These are phyloP conservation scores for Dioszegia hungarica DNA, from an alignment of 768 basidiomycete genomes.

Conservation along the genomic window DNA sequence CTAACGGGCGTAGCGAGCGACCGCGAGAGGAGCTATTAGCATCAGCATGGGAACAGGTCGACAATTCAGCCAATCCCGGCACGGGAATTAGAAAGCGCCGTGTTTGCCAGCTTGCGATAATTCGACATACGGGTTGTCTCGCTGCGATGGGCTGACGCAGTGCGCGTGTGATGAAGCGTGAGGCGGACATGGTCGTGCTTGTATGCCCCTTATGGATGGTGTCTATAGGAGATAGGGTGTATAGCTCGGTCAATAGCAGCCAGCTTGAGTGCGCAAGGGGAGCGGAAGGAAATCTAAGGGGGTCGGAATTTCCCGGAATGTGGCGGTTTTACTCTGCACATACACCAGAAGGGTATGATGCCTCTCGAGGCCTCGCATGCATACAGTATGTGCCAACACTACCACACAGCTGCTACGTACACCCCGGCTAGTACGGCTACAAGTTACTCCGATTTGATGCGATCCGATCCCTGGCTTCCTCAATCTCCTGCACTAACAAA, in stretches of 20 bases:
- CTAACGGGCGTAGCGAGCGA: conserved; percentile 50
- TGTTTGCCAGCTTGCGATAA: too few relatives aligned
- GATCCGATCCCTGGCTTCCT: background rate
- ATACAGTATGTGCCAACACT: background rate
- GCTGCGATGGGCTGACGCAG: conserved; percentile 20
- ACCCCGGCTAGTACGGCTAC: background rate
- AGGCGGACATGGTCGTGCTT: conserved; percentile 20
- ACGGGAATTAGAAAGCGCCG: background rate
- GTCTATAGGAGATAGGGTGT: background rate
- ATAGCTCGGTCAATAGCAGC: background rate
- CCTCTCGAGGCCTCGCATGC: too few relatives aligned
- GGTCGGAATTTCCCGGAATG: conserved; percentile 7
- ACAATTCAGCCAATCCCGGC: conserved; percentile 1
- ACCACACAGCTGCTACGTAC: background rate
- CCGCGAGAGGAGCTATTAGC: conserved; percentile 33
- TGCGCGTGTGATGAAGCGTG: conserved; percentile 26
- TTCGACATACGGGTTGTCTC: conserved; percentile 22
- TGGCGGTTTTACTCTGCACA: background rate
- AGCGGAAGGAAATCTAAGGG: conserved; percentile 2
- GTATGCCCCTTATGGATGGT: background rate
- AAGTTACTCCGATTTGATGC: background rate
- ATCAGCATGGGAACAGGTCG: too few relatives aligned
- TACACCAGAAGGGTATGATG: too few relatives aligned
- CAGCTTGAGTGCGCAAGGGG: background rate
- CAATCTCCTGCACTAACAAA: conserved; percentile 5